Percentiles rank a stretch among this genome's conserved stretches.
These are phyloP conservation scores for Ophiostoma sp. DNA, from an alignment of 2,329 filamentous ascomycete species.

Conservation along the genomic window DNA sequence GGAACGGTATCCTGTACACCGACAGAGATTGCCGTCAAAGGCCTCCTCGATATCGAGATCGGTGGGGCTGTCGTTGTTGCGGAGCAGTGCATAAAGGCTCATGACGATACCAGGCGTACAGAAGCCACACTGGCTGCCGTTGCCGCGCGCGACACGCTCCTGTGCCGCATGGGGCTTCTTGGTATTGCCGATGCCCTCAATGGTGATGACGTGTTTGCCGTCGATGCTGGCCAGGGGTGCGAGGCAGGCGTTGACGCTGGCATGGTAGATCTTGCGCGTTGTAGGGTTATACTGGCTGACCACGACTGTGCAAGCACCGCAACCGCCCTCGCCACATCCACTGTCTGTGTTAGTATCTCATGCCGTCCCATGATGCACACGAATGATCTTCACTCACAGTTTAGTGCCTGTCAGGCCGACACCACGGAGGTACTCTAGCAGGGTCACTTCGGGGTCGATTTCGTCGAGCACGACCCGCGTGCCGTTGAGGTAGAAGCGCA, in stretches of 20 bases:
- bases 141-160: slow-evolving; percentile 82
- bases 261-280: slow-evolving; percentile 89
- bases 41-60: slow-evolving; percentile 88
- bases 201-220: slow-evolving; percentile 95
- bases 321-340: slow-evolving; percentile 93
- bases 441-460: slow-evolving; percentile 83
- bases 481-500: slow-evolving; percentile 92
- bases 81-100: slow-evolving; percentile 87
- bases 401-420: slow-evolving; percentile 95
- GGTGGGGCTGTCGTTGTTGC: slow-evolving; percentile 73
- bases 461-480: slow-evolving; percentile 81
- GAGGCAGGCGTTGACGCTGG: slow-evolving; percentile 91
- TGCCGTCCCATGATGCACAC: background rate
- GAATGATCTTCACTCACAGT: slow-evolving; percentile 44
- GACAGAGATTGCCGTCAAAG: slow-evolving; percentile 92
- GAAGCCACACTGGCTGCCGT: slow-evolving; percentile 86
- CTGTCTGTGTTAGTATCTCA: slow-evolving; percentile 33
- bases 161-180: slow-evolving; percentile 84
- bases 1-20: slow-evolving; percentile 90
- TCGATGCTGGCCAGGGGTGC: slow-evolving; percentile 89
- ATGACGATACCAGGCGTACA: slow-evolving; percentile 98
- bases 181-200: slow-evolving; percentile 89
- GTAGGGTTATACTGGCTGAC: slow-evolving; percentile 91
- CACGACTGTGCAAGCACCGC: slow-evolving; percentile 92
- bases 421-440: slow-evolving; percentile 87